Base-by-base conservation (phyloP, 2,329 filamentous ascomycete species). In the Leptoxyphium fumago region DNA sequence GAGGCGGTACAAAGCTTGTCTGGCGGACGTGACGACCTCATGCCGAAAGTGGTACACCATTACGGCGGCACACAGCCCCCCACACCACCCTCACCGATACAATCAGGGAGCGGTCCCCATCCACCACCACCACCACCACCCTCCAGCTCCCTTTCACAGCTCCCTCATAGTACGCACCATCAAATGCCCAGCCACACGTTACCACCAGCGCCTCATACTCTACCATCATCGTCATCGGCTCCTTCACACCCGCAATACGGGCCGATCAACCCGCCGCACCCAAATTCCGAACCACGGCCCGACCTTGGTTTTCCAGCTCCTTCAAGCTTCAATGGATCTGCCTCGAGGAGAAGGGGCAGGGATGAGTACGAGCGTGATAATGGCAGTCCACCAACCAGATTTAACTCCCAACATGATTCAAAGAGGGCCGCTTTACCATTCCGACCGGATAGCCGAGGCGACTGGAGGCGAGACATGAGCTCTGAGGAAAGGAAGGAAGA, bases 31-130 rank as follows among this genome's bases (percentile, higher is more conserved):
- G 82, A 94, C 45, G 91, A 98, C 46, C 72, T 96, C 11, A 71
- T 95, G 42, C 91, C 91, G 17, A 91, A 89, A 64, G 78, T 96
- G 45, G 85, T 98, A 11, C 91, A 96, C 64, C 91, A 96, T 64
- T 98, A 98, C 61, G 86, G 84, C 34, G 86, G 87, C 40, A 86
- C 93, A 59, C 89, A 94, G 61, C 88, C 89, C 36, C 88, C 88
- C 2, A 94, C 88, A 2, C 88, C 89, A 30, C 87, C 87, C 4
- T 93, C 86, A 39, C 85, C 82, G 11, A 72, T 80, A 59, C 71
- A 78, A 44, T 67, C 62, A 40, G 45, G 45, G 32, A 42, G 39
- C 36, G 17, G 17, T 13, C 17, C 28, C 28, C 38, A 40, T 39
- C 51, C 38, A 3, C 21, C 14, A 14, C 38, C 14, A 13, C 38